These are phyloP conservation scores for Populus hybrid DNA, from an alignment of 441 rosid genomes.

Conservation along the genomic window DNA sequence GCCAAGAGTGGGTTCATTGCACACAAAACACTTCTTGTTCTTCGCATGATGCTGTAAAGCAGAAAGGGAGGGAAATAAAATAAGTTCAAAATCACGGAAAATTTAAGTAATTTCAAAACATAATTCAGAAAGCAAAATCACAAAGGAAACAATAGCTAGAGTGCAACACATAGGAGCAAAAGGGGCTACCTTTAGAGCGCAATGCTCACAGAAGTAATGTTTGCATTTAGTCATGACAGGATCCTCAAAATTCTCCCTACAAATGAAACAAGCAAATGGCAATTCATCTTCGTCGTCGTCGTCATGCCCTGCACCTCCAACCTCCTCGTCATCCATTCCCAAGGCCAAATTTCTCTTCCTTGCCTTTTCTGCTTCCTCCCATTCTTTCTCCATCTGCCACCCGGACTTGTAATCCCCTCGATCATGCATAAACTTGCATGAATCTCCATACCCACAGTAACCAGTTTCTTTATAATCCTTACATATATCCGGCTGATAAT, in stretches of 20 bases:
- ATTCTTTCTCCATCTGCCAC: slow-evolving; percentile 88
- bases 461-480: slow-evolving; percentile 97
- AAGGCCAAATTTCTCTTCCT: slow-evolving; percentile 79
- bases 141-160: background rate
- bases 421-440: slow-evolving; percentile 92
- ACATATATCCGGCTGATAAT: slow-evolving; percentile 92
- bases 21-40: slow-evolving; percentile 87
- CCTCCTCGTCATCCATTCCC: slow-evolving; percentile 49
- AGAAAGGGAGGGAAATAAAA: background rate
- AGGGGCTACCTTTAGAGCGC: slow-evolving; percentile 68
- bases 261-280: slow-evolving; percentile 89
- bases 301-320: slow-evolving; percentile 33
- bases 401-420: slow-evolving; percentile 92
- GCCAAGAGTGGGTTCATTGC: slow-evolving; percentile 78
- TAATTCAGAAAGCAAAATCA: background rate
- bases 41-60: slow-evolving; percentile 67
- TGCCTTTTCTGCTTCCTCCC: slow-evolving; percentile 86
- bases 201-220: slow-evolving; percentile 94
- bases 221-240: slow-evolving; percentile 90
- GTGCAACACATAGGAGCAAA: background rate
- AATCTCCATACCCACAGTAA: slow-evolving; percentile 88
- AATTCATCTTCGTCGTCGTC: slow-evolving; percentile 66
- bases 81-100: background rate
- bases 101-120: background rate
- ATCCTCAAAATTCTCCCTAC: slow-evolving; percentile 75